A percentile compares a stretch with the other conserved stretches of the same genome.
These are phyloP conservation scores for Cyanodermella asteris DNA, from an alignment of 2,329 filamentous ascomycete genomes.

Conservation along the genomic window DNA sequence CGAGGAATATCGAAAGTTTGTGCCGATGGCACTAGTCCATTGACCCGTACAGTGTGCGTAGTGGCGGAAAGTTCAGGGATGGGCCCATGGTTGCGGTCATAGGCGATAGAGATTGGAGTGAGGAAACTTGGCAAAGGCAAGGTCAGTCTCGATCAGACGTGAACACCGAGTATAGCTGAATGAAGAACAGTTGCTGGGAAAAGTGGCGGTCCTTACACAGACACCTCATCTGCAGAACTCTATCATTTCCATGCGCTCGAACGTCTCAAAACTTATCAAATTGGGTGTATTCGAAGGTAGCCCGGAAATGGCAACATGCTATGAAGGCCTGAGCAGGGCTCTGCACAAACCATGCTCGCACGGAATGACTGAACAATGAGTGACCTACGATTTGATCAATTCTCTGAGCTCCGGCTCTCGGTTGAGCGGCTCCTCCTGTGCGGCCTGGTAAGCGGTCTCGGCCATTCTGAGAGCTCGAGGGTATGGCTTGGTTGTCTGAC, in stretches of 20 bases:
- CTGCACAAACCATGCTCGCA: too few species aligned
- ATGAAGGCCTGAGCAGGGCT: not conserved
- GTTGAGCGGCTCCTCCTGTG: constrained; percentile 25
- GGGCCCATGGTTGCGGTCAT: constrained; percentile 32
- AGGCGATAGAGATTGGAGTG: constrained; percentile 31
- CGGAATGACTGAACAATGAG: not conserved
- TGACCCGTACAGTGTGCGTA: constrained; percentile 11
- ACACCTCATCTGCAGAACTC: too few species aligned
- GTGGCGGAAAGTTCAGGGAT: constrained; percentile 10
- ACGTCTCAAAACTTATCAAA: too few species aligned
- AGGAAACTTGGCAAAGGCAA: not conserved
- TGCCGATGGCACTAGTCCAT: not conserved
- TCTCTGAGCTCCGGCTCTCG: constrained; percentile 23
- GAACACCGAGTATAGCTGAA: not conserved
- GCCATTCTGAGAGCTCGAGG: too few species aligned
- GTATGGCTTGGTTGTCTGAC: too few species aligned
- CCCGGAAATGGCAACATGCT: too few species aligned
- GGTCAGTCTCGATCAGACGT: not conserved
- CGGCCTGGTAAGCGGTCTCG: too few species aligned
- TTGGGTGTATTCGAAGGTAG: too few species aligned
- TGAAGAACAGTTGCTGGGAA: too few species aligned
- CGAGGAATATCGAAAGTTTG: not conserved
- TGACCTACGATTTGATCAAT: constrained; percentile 14
- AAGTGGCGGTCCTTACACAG: too few species aligned
- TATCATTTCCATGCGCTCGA: too few species aligned